Evolutionary conservation across 805 yeast species (phyloP).

Genomic region (Hanseniaspora hatyaiensis): DNA sequence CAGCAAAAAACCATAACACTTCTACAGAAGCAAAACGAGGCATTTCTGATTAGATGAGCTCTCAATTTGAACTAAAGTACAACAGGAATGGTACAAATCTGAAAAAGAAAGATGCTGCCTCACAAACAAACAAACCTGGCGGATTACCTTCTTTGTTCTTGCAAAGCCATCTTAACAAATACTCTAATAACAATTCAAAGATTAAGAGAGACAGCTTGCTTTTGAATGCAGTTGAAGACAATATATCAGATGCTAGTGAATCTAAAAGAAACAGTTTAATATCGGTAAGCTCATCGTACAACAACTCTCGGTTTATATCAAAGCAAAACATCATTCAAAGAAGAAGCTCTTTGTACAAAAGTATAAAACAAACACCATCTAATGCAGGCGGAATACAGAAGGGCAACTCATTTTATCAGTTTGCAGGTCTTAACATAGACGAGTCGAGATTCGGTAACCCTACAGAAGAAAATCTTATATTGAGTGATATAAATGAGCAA

Average conservation of each 20-base stretch:
- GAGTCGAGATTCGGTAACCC: slow-evolving; percentile 13
- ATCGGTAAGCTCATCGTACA: slow-evolving; percentile 3
- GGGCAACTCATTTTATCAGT: neutral
- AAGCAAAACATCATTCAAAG: neutral
- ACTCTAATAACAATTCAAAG: neutral
- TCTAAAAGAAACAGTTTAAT: slow-evolving; percentile 15
- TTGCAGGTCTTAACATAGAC: slow-evolving; percentile 1
- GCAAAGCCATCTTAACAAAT: no score
- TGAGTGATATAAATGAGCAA: slow-evolving; percentile 12
- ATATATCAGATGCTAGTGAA: slow-evolving; percentile 1
- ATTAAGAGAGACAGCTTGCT: slow-evolving; percentile 3
- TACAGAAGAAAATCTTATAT: slow-evolving; percentile 6
- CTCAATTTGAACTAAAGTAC: slow-evolving; percentile 9
- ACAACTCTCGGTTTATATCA: no score
- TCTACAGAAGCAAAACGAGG: no score
- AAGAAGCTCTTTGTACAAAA: slow-evolving; percentile 2
- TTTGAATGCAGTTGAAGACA: slow-evolving; percentile 9
- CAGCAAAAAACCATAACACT: no score
- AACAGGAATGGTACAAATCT: slow-evolving; percentile 10
- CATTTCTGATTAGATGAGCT: no score
- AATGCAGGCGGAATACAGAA: neutral
- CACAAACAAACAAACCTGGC: neutral
- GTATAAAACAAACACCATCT: neutral
- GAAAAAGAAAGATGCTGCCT: neutral
- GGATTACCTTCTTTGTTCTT: no score